Conservation (phyloP, 1,139 yeast genomes). For the Pichia sp. region DNA sequence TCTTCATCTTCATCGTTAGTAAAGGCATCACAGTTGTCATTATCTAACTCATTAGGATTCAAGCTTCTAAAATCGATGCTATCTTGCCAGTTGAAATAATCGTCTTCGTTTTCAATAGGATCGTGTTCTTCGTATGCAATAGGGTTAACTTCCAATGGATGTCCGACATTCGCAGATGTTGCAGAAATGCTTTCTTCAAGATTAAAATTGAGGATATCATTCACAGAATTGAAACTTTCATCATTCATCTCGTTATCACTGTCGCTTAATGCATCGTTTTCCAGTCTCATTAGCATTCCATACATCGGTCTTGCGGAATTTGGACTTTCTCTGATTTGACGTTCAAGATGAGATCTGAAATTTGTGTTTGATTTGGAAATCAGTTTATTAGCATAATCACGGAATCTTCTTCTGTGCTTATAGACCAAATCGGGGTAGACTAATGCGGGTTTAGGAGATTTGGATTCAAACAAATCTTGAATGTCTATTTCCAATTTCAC, state of each 20-base stretch:
- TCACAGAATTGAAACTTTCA: neutral
- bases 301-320: neutral
- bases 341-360: constrained; percentile 6
- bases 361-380: constrained; percentile 4
- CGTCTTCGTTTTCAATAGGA: neutral
- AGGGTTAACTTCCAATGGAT: neutral
- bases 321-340: constrained; percentile 1
- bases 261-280: neutral
- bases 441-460: neutral
- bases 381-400: constrained; percentile 7
- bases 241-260: neutral
- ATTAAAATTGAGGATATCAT: constrained; percentile 15
- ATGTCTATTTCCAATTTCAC: constrained; percentile 31
- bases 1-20: constrained; percentile 12
- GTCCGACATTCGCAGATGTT: neutral
- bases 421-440: constrained; percentile 14
- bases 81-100: constrained; percentile 13
- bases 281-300: neutral
- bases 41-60: constrained; percentile 4
- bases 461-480: constrained; percentile 13
- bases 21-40: constrained; percentile 10
- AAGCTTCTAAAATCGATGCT: constrained; percentile 16
- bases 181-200: constrained; percentile 12
- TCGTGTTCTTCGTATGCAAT: neutral
- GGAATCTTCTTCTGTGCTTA: constrained; percentile 16